Base-by-base conservation (phyloP, 176 grass and related monocot species). In the Eleusine coracana region DNA sequence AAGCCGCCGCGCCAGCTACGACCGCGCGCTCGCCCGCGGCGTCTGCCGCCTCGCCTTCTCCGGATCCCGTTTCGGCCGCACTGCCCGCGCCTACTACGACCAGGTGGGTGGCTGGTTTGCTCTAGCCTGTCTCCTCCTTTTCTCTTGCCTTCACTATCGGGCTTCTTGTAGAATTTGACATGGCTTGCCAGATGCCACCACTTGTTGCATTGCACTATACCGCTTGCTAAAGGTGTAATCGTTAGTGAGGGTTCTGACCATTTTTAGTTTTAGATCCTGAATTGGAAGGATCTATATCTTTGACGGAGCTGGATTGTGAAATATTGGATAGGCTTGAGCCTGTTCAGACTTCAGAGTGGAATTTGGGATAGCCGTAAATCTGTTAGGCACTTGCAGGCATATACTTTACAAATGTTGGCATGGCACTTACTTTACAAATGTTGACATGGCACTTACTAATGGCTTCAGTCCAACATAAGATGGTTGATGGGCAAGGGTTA, bases 1-100 rank as follows among this genome's bases (percentile, higher is more conserved):
- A 0, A 79, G 75, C 82, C 87, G 89, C 25, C 84, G 94, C 60
- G 85, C 79, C 60, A 71, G 74, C 75, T 97, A 97, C 76, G 94
- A 97, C 78, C 76, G 79, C 7, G 86, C 85, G 63, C 84, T 97
- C 74, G 68, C 70, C 1, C 86, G 86, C 40, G 88, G 93, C 67
- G 44, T 86, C 81, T 72, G 81, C 85, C 28, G 84, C 18, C 71
- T 92, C 63, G 77, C 81, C 84, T 86, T 90, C 65, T 72, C 86
- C 85, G 80, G 36, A 2, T 63, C 48, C 51, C 79, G 49, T 4
- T 79, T 77, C 45, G 65, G 80, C 5, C 74, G 55, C 37, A 79
- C 79, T 74, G 70, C 76, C 5, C 74, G 55, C 44, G 82, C 79
- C 78, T 69, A 51, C 75, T 72, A 74, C 75, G 63, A 79, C 37